Evolutionary conservation across 1,284 basidiomycete species (phyloP), one percentile per base, ranked within the genome.

Genomic region (Moesziomyces globuligerus): DNA sequence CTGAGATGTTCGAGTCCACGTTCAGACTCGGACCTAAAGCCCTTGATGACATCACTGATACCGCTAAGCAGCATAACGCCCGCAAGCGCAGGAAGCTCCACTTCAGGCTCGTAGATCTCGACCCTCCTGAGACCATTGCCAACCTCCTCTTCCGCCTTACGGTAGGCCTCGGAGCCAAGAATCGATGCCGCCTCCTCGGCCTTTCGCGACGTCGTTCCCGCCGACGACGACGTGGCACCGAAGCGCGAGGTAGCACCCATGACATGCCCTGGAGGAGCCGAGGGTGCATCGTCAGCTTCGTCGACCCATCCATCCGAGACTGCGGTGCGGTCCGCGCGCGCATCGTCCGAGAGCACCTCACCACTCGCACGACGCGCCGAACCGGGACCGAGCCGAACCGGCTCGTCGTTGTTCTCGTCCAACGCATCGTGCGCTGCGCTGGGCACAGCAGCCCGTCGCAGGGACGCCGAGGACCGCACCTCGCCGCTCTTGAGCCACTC

Each of bases 41-140:
- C 82, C 50, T 83, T 83, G 66, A 84, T 81, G 11, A 84, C 80
- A 62, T 85, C 84, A 37, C 76, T 74, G n/a, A 84, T 67, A 7
- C 83, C 83, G 2, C 81, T 75, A 8, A 84, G 64, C 40, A 84
- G 72, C 34, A 84, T 82, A 1, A 84, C 67, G 20, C 84, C 83
- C 0, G 75, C 76, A 21, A 84, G 46, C 0, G 67, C 67, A 0
- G 83, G 83, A 1, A 84, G 61, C 10, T 75, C 75, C 10, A 83
- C 64, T 23, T 84, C 78, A 2, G 76, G 75, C 3, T 76, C 81
- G 69, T 83, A 84, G 37, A 84, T 76, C 41, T 82, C 75, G 48
- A 84, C 77, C 11, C 68, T 54, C 7, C 71, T 69, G 8, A 82
- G 48, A 11, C 81, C 81, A 52, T 81, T 81, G 36, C 73, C 70